Evolutionary conservation across 1,284 basidiomycete species (phyloP).

Genomic region (Garcileccinum viscosum): DNA sequence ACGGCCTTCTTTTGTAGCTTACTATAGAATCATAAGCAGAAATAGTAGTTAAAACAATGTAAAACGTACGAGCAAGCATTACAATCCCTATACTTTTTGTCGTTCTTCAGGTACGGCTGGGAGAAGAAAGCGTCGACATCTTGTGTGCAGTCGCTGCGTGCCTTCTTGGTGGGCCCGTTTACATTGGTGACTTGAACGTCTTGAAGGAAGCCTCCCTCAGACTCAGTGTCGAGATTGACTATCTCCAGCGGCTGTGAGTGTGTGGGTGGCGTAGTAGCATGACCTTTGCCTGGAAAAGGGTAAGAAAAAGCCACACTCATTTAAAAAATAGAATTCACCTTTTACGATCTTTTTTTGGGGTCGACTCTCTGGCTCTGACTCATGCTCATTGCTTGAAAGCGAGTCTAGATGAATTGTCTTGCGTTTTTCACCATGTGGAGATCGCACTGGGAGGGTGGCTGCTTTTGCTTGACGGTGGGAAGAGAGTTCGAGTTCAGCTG

Average conservation of each 20-base stretch:
- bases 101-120: not conserved
- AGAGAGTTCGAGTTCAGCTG: not conserved
- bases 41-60: not conserved
- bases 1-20: not conserved
- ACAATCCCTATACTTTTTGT: constrained; percentile 1
- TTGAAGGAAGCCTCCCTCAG: not conserved
- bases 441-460: not conserved
- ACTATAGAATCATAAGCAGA: not conserved
- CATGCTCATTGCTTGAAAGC: not conserved
- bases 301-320: not conserved
- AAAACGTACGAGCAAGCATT: not conserved
- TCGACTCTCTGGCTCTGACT: not conserved
- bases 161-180: not conserved
- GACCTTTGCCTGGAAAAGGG: not conserved
- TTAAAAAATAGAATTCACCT: not conserved
- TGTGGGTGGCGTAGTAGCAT: not conserved
- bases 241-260: not conserved
- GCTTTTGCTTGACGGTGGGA: not conserved
- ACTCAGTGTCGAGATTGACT: not conserved
- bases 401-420: not conserved
- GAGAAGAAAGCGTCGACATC: not conserved
- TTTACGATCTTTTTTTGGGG: not conserved
- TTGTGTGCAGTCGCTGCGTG: not conserved
- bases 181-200: not conserved
- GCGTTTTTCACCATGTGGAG: not conserved